Evolutionary conservation across 2,329 filamentous ascomycete genomes (phyloP), one percentile per base, ranked within the genome.

Genomic region (Pyrenophora seminiperda): DNA sequence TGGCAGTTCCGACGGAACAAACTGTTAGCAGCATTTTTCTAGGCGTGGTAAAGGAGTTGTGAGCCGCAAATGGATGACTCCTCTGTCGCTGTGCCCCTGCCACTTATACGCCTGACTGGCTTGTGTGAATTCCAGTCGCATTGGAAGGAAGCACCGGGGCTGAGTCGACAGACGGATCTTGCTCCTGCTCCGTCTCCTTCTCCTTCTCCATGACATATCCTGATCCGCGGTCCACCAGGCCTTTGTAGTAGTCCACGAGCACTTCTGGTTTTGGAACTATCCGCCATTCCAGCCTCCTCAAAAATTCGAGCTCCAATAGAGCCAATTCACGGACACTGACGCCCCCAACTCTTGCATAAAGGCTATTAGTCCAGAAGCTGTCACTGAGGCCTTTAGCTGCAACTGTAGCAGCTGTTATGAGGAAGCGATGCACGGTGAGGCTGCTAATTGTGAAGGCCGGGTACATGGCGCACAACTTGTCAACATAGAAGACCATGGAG

Each of bases 401-500:
- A 4, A 99, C 94, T 0, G 94, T 97, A 7, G 92, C 93, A 15
- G 92, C 91, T 1, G 93, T 94, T 61, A 99, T 99, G 7, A 99
- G 82, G 68, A 97, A 99, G 7, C 94, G 91, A 76, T 99, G 94
- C 3, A 99, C 93, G 0, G 94, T 99, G 15, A 99, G 80, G 38
- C 91, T 96, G 70, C 92, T 96, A 62, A 99, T 95, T 20, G 92
- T 97, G 73, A 99, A 99, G 38, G 93, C 89, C 3, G 90, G 89
- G 71, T 97, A 99, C 51, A 96, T 80, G 9, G 90, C 87, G 74
- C 93, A 99, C 17, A 99, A 82, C 24, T 91, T 87, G 75, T 99
- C 94, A 66, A 99, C 97, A 68, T 97, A 99, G 71, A 95, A 99
- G 49, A 99, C 94, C 91, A 99, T 97, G 62, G 92, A 94, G 29